Base-by-base conservation (phyloP, 179 eudicot species). In the Camellia oleifera region DNA sequence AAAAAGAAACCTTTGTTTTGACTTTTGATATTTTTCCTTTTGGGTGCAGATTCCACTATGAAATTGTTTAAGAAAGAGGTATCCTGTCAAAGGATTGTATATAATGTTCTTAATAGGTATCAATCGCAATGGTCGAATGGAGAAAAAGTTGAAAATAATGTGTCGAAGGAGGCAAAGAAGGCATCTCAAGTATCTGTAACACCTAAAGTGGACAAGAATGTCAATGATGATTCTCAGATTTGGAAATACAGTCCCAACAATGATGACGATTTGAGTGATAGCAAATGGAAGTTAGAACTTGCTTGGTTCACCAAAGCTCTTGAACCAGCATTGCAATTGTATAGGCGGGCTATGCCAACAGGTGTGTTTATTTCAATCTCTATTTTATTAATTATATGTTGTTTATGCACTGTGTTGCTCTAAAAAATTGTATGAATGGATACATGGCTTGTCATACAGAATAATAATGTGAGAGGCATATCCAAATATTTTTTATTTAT, bases 261-360 rank as follows among this genome's bases (percentile, higher is more conserved):
- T 70, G 91, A 93, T 72, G 97, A 89, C 67, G 97, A 88, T 75
- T 68, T 83, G 76, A 83, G 74, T 81, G 83, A 85, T 81, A 88
- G 79, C 77, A 92, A 85, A 75, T 86, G 88, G 86, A 96, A 87
- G 77, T 77, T 79, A 73, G 99, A 94, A 82, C 89, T 87, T 85
- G 93, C 92, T 79, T 96, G 97, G 94, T 84, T 95, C 65, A 61
- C 89, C 48, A 96, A 91, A 83, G 94, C 96, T 77, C 88, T 94
- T 69, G 98, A 96, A 77, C 97, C 98, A 50, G 97, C 98, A n/a
- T 75, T 94, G 76, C 95, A 94, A 57, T 69, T 94, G 74, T 92
- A 86, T 73, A 83, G 87, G 81, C 81, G 92, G 92, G 94, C 97
- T 77, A 74, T 95, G 17, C 92, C 93, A 74, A 62, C 93, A 90